phyloP scores from a whole-genome alignment of 192 early-diverging fungal species.

The Chytriomyces hyalinus region DNA sequence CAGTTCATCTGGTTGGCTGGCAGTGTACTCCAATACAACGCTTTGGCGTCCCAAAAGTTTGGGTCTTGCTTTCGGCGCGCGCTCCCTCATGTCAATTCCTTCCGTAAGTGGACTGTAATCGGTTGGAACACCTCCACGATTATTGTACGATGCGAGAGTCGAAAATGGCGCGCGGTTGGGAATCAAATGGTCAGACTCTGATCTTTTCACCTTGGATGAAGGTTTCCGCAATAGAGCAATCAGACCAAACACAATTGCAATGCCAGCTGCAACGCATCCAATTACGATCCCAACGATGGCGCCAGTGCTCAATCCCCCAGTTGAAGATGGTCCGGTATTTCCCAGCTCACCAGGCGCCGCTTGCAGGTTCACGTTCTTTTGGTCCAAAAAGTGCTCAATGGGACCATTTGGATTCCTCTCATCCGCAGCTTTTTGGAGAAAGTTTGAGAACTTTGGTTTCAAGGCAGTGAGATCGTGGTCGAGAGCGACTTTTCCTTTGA shows the following conservation, averaged over 20 bases:
- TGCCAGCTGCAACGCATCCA: neutral
- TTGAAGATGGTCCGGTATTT: too few species aligned
- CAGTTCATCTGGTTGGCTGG: neutral
- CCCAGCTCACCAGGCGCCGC: too few species aligned
- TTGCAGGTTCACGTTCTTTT: too few species aligned
- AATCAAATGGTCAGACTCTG: neutral
- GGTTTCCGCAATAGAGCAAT: neutral
- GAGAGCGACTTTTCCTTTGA: too few species aligned
- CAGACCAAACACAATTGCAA: neutral
- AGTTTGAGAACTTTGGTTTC: too few species aligned
- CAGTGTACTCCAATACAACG: neutral
- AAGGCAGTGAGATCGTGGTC: too few species aligned
- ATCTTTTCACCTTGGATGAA: neutral
- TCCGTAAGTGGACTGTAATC: neutral
- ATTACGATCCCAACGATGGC: neutral
- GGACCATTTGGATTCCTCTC: too few species aligned
- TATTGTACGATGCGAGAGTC: neutral
- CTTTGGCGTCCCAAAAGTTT: neutral
- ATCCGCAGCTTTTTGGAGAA: too few species aligned
- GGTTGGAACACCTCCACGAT: neutral
- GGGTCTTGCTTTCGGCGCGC: neutral
- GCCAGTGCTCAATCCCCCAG: neutral
- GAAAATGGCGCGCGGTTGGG: neutral
- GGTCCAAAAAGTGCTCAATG: too few species aligned
- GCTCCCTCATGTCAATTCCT: neutral